Base-by-base conservation (phyloP, 352 stramenopile genomes). In the Pythium scleroteichum region DNA sequence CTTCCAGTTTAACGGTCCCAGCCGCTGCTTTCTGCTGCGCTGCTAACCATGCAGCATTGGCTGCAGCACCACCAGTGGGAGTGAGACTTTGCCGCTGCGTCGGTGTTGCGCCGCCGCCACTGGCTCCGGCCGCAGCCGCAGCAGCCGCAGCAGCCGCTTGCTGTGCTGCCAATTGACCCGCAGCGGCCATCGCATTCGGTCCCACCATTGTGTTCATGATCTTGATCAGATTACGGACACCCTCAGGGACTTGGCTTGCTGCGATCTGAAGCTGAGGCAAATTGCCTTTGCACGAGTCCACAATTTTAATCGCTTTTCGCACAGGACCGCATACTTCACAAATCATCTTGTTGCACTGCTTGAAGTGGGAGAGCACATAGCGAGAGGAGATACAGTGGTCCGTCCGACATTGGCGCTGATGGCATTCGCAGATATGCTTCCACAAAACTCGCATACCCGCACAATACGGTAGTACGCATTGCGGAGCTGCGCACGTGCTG, bases 301-400 rank as follows among this genome's bases (percentile, higher is more conserved):
- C 82, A 29, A 95, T 86, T 63, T 94, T 93, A 52, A 96, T 96
- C 4, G 87, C 87, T 45, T 94, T 89, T 0, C 86, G 76, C 20
- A 96, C 88, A 9, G 87, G 87, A 1, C 88, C 89, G 48, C 87
- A 96, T 0, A 97, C 88, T 56, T 94, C 87, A 66, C 88, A 97
- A 33, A 95, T 93, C 77, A 93, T 89, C 58, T 95, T 95, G 68
- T 92, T 92, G 78, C 87, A 96, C 53, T 94, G 87, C 71, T 96
- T 94, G 71, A 94, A 96, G 63, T 96, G 87, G 17, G 85, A 94
- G 48, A 96, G 66, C 58, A 96, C 87, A 53, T 96, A 96, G 8
- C 87, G 75, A 27, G 85, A 94, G 24, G 84, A 94, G 49, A 96
- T 94, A 33, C 87, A 96, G 66, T 96, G 87, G 41, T 94, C 85